Base-by-base conservation (phyloP, 495 filamentous ascomycete species). In the Amniculicola lignicola region DNA sequence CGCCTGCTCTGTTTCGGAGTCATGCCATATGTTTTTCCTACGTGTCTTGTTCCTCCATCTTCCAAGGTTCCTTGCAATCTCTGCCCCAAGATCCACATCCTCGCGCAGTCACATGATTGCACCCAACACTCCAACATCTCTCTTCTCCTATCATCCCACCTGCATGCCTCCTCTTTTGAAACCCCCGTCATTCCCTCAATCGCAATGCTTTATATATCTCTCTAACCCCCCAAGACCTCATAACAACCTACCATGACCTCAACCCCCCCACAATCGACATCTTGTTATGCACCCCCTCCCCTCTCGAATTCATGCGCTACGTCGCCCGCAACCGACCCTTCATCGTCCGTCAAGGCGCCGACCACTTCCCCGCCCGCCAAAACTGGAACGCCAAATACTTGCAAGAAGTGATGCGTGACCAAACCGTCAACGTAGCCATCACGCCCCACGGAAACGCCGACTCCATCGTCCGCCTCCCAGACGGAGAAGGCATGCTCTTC, bases 291-390 rank as follows among this genome's bases (percentile, higher is more conserved):
- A 75, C 79, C 31, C 87, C 87, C 1, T 85, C 79, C 28, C 75
- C 87, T 0, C 74, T 90, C 6, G 82, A 88, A 63, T 90, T 90
- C 65, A 81, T 88, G 78, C 75, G 82, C 54, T 82, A 79, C 68
- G 84, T 87, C 14, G 72, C 80, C 25, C 72, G 64, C 15, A 90
- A 90, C 58, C 76, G 78, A 0, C 87, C 87, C 5, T 88, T 89
- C 49, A 77, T 90, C 1, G 75, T 89, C 29, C 74, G 81, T 29
- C 70, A 75, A 2, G 84, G 74, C 6, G 82, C 80, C 0, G 45
- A 47, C 7, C 55, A 73, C 50, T 91, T 85, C 86, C 55, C 67
- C 4, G 85, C 87, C 1, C 62, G 71, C 2, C 59, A 65, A 50
- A 77, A 68, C 18, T 91, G 87, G 87, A 77, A 77, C 48, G 72